phyloP scores from a whole-genome alignment of 805 yeast genomes.

The Ogataea chonburiensis region DNA sequence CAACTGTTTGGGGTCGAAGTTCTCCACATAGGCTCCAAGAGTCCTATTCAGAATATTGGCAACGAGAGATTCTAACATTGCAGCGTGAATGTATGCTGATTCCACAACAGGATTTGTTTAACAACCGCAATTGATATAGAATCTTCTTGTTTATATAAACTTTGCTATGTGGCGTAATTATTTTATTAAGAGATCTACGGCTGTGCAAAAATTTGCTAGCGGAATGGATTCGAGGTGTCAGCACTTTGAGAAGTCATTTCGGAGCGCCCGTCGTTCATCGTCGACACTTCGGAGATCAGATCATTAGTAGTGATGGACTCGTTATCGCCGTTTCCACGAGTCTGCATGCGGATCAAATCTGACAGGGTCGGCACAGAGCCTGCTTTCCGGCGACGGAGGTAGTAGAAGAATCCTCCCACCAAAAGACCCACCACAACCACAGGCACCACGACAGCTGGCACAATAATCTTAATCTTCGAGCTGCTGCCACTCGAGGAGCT shows the following conservation, averaged over 20 bases:
- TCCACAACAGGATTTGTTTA: too few species aligned
- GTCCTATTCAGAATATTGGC: conserved; percentile 62
- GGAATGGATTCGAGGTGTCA: conserved; percentile 6
- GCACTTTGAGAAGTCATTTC: conserved; percentile 12
- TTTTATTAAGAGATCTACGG: conserved; percentile 9
- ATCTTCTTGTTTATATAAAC: conserved; percentile 5
- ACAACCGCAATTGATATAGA: too few species aligned
- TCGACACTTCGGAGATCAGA: conserved; percentile 21
- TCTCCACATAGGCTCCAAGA: conserved; percentile 78
- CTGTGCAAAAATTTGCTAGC: conserved; percentile 6
- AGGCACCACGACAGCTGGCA: conserved; percentile 45
- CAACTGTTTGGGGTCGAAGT: conserved; percentile 92
- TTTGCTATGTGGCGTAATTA: conserved; percentile 15
- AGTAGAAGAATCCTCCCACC: conserved; percentile 33
- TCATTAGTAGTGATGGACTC: conserved; percentile 24
- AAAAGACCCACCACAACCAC: conserved; percentile 35
- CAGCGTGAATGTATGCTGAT: too few species aligned
- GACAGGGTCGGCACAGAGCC: conserved; percentile 10
- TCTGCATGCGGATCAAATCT: conserved; percentile 16
- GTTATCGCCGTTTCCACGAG: conserved; percentile 17
- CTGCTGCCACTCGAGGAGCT: conserved; percentile 9
- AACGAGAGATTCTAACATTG: conserved; percentile 38
- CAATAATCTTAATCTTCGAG: conserved; percentile 34
- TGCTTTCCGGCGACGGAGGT: conserved; percentile 21
- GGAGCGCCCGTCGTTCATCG: conserved; percentile 19